phyloP scores from a whole-genome alignment of 805 yeast genomes.

The Komagataella pseudopastoris region DNA sequence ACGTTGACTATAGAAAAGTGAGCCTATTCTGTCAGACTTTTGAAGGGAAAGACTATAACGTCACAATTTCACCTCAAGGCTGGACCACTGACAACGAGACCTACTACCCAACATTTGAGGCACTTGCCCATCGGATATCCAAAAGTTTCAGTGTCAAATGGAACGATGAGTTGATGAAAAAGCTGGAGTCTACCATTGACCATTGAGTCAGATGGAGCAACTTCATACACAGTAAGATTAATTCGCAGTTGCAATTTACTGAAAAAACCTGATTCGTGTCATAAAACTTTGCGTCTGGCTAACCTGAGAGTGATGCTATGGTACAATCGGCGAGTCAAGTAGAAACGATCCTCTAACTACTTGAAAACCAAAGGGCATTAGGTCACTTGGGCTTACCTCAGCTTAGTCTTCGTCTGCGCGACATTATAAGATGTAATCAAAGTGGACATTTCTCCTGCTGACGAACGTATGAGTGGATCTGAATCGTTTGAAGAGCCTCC shows the following conservation, averaged over 20 bases:
- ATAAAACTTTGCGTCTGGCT: too few relatives aligned
- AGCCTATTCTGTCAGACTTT: constrained; percentile 4
- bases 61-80: neutral
- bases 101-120: constrained; percentile 17
- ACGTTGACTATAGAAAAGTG: neutral
- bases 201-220: neutral
- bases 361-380: neutral
- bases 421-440: too few relatives aligned
- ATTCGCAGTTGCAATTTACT: too few relatives aligned
- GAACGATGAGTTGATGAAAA: neutral
- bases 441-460: too few relatives aligned
- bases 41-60: constrained; percentile 6
- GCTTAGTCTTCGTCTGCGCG: neutral
- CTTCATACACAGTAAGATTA: too few relatives aligned
- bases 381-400: neutral
- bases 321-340: too few relatives aligned
- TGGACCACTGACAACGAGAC: neutral
- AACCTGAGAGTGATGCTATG: too few relatives aligned
- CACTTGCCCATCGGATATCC: constrained; percentile 7
- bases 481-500: neutral
- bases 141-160: neutral
- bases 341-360: too few relatives aligned
- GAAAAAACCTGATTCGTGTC: too few relatives aligned
- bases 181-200: neutral
- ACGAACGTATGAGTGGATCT: neutral